Conservation (phyloP, 495 filamentous ascomycete species). For the Pseudoneurospora amorphoporcata region DNA sequence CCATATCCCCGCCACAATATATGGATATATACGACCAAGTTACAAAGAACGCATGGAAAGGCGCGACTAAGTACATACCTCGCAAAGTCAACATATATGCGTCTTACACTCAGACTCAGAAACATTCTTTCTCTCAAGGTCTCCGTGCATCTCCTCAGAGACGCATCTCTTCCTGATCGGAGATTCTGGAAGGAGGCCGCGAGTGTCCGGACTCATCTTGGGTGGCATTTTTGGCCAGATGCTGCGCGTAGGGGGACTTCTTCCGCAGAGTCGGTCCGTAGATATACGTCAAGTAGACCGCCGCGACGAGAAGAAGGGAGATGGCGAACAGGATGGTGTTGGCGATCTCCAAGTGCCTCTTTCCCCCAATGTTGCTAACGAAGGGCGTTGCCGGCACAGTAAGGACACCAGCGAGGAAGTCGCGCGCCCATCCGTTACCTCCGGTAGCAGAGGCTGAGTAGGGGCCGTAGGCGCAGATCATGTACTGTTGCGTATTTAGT, state of each 20-base stretch:
- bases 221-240: slow-evolving; percentile 31
- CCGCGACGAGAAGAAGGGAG: slow-evolving; percentile 55
- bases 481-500: slow-evolving; percentile 36
- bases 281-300: slow-evolving; percentile 72
- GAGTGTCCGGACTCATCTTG: slow-evolving; percentile 3
- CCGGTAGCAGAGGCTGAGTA: slow-evolving; percentile 73
- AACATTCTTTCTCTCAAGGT: neutral
- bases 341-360: slow-evolving; percentile 51
- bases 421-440: slow-evolving; percentile 58
- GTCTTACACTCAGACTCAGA: neutral
- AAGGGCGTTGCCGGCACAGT: slow-evolving; percentile 68
- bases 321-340: slow-evolving; percentile 65
- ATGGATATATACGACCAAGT: too few relatives aligned
- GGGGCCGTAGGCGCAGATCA: slow-evolving; percentile 70
- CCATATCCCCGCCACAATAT: too few relatives aligned
- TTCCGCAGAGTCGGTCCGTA: slow-evolving; percentile 58
- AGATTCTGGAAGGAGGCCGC: neutral
- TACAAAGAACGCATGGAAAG: too few relatives aligned
- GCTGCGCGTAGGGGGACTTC: slow-evolving; percentile 65
- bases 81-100: neutral
- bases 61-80: neutral
- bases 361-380: slow-evolving; percentile 49
- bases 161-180: neutral
- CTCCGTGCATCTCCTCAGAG: neutral
- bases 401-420: slow-evolving; percentile 73